phyloP scores from a whole-genome alignment of 2,329 filamentous ascomycete species.

The Fusarium pseudograminearum region DNA sequence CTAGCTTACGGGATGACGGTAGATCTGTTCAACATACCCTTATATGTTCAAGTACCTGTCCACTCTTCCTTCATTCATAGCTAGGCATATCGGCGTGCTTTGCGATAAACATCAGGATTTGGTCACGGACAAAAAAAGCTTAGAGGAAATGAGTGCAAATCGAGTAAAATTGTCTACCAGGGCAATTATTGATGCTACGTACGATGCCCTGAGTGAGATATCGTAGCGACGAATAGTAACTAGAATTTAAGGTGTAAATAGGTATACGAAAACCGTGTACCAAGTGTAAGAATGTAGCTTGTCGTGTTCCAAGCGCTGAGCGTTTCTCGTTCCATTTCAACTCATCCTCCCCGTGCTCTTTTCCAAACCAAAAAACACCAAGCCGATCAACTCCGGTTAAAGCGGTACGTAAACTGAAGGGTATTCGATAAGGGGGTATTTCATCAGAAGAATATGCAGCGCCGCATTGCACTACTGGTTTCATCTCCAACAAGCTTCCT shows the following conservation, averaged over 20 bases:
- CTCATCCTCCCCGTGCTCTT: constrained; percentile 35
- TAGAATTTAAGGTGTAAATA: constrained; percentile 44
- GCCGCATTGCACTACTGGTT: constrained; percentile 44
- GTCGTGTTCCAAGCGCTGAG: constrained; percentile 33
- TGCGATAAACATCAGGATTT: background rate
- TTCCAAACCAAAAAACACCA: constrained; percentile 44
- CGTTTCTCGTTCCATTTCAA: constrained; percentile 40
- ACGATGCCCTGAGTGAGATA: constrained; percentile 40
- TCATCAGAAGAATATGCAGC: constrained; percentile 45
- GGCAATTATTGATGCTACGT: constrained; percentile 49
- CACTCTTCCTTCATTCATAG: background rate
- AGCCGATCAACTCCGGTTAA: constrained; percentile 47
- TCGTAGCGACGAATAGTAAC: constrained; percentile 45
- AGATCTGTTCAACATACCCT: background rate
- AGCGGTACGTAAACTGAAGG: constrained; percentile 38
- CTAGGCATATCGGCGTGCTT: background rate
- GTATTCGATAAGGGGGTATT: constrained; percentile 41
- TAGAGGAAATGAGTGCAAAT: constrained; percentile 44
- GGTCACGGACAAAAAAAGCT: background rate
- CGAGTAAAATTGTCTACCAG: constrained; percentile 52
- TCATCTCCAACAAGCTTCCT: constrained; percentile 27
- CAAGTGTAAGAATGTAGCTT: constrained; percentile 36
- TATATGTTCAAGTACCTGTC: background rate
- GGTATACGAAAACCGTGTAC: constrained; percentile 37
- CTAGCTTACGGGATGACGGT: background rate